These are phyloP conservation scores for Monascus purpureus DNA, from an alignment of 495 filamentous ascomycete species.

Conservation along the genomic window DNA sequence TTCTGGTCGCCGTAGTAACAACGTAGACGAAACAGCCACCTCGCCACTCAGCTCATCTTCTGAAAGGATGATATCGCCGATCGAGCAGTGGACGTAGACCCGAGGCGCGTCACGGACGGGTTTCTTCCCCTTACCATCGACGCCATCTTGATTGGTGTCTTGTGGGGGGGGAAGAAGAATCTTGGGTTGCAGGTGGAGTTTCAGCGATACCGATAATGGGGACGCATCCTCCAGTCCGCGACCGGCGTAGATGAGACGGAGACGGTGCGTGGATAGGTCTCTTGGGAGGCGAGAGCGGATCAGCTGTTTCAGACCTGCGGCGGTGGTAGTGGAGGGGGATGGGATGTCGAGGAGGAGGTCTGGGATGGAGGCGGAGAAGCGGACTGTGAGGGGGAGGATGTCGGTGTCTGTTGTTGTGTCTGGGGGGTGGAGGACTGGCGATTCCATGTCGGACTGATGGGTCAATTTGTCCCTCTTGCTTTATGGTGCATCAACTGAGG, in stretches of 20 bases:
- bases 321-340: conserved; percentile 50
- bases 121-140: conserved; percentile 40
- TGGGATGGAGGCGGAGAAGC: conserved; percentile 72
- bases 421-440: conserved; percentile 9
- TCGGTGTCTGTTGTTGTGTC: conserved; percentile 15
- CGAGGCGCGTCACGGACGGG: conserved; percentile 29
- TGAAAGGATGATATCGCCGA: conserved; percentile 52
- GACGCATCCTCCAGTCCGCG: conserved; percentile 62
- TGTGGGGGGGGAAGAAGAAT: background rate
- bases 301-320: conserved; percentile 61
- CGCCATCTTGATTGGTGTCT: conserved; percentile 19
- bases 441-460: conserved; percentile 2
- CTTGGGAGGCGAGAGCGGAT: conserved; percentile 61
- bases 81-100: conserved; percentile 82
- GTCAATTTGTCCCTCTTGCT: no score
- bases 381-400: conserved; percentile 61
- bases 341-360: conserved; percentile 70
- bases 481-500: no score
- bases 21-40: conserved; percentile 32
- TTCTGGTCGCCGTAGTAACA: background rate
- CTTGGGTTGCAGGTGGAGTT: conserved; percentile 25
- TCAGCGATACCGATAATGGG: conserved; percentile 50
- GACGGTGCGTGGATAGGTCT: conserved; percentile 44
- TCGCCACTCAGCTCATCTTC: conserved; percentile 56
- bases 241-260: conserved; percentile 80